Conservation (phyloP, 257 asterid species). For the Solanum microdontum region DNA sequence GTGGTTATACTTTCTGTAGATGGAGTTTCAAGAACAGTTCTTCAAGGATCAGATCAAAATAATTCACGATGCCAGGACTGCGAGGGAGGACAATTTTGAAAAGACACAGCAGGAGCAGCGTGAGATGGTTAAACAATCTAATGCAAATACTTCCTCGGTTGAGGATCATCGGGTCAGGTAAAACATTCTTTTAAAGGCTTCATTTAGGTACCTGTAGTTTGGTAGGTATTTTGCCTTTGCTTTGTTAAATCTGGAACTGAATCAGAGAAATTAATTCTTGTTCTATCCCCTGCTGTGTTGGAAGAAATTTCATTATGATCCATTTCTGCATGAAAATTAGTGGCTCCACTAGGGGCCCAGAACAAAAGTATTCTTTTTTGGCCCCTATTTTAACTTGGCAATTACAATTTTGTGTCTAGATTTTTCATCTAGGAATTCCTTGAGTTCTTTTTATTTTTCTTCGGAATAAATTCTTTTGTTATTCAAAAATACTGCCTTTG, state of each 20-base stretch:
- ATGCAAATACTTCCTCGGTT: background rate
- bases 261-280: background rate
- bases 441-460: background rate
- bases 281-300: background rate
- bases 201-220: background rate
- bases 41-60: background rate
- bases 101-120: background rate
- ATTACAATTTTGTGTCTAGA: background rate
- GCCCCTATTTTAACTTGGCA: background rate
- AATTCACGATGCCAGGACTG: background rate
- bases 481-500: background rate
- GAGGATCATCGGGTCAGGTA: background rate
- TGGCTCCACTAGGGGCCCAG: background rate
- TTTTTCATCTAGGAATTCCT: background rate
- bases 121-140: background rate
- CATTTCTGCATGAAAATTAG: background rate
- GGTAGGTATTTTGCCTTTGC: background rate
- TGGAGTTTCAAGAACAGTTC: background rate
- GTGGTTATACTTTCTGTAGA: background rate
- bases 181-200: background rate
- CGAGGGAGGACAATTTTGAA: background rate
- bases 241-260: background rate
- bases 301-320: background rate
- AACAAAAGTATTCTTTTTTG: background rate
- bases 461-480: background rate